These are phyloP conservation scores for Flaveria trinervia DNA, from an alignment of 129 eudicot species.

Conservation along the genomic window DNA sequence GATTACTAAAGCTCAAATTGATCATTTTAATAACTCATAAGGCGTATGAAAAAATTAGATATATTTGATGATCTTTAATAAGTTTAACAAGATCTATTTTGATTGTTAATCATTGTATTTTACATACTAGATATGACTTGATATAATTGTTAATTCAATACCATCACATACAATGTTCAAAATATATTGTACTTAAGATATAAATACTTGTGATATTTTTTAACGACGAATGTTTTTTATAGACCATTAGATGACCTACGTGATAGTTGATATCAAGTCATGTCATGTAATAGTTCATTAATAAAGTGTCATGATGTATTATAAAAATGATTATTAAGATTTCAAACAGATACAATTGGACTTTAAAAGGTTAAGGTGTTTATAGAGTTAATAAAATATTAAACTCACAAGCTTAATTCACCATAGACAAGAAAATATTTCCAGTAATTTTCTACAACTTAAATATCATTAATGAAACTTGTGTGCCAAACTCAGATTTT, in stretches of 20 bases:
- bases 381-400: background rate
- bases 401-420: background rate
- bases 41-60: background rate
- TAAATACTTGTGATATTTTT: background rate
- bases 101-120: background rate
- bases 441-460: too few relatives aligned
- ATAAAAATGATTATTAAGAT: background rate
- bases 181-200: background rate
- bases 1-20: background rate
- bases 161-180: background rate
- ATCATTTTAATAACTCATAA: background rate
- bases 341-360: background rate
- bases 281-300: background rate
- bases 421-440: too few relatives aligned
- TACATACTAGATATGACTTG: background rate
- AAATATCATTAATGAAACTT: constrained; percentile 1
- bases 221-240: background rate
- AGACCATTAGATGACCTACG: background rate
- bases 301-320: background rate
- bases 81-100: background rate
- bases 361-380: background rate
- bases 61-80: background rate
- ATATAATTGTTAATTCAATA: background rate
- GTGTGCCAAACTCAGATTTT: background rate
- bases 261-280: background rate